These are phyloP conservation scores for Arthrobotrys conoides DNA, from an alignment of 2,329 filamentous ascomycete species.

Conservation along the genomic window DNA sequence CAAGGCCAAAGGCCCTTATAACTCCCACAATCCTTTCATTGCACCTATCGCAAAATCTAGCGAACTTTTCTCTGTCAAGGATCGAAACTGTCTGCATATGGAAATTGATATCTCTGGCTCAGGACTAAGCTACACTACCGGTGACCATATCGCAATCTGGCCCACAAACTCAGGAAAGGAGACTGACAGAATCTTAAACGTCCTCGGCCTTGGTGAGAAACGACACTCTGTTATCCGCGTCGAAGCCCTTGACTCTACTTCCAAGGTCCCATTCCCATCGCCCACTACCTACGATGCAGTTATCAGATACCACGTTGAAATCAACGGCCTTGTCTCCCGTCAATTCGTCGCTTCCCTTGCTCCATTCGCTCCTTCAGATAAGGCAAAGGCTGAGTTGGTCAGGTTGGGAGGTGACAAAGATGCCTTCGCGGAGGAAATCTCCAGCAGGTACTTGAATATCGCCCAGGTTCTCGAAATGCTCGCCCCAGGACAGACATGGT, in stretches of 20 bases:
- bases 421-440: conserved; percentile 90
- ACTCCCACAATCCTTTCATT: conserved; percentile 96
- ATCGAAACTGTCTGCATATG: conserved; percentile 95
- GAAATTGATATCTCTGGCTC: conserved; percentile 92
- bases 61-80: conserved; percentile 89
- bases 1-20: conserved; percentile 86
- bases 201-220: conserved; percentile 82
- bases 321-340: conserved; percentile 93
- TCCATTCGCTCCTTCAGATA: conserved; percentile 88
- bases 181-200: conserved; percentile 87
- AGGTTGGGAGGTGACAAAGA: conserved; percentile 94
- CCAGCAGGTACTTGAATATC: conserved; percentile 87
- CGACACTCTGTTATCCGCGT: conserved; percentile 85
- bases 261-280: conserved; percentile 97
- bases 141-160: conserved; percentile 97
- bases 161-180: conserved; percentile 94
- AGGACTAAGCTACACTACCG: conserved; percentile 92
- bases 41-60: conserved; percentile 91
- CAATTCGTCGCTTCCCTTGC: conserved; percentile 91
- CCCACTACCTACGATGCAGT: conserved; percentile 97
- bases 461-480: conserved; percentile 83
- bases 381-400: conserved; percentile 86
- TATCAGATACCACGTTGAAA: conserved; percentile 95
- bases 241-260: conserved; percentile 92
- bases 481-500: conserved; percentile 81